phyloP scores from a whole-genome alignment of 2,329 filamentous ascomycete species.

The Aquanectria penicillioides region DNA sequence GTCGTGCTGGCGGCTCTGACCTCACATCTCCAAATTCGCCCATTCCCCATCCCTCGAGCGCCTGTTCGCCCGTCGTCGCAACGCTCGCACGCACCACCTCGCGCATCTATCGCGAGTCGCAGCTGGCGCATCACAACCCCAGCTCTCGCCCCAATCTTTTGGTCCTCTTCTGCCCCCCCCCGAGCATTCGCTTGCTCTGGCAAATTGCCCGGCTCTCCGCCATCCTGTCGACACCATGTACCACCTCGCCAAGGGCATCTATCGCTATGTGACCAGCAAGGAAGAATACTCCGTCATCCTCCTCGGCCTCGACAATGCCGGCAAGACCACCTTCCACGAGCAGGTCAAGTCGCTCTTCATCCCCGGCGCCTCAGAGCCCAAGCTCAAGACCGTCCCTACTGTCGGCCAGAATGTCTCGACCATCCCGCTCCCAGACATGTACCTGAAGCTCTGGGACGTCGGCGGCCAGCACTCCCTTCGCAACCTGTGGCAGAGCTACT shows the following conservation, averaged over 20 bases:
- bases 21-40: background rate
- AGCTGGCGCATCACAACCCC: background rate
- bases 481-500: constrained; percentile 96
- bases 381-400: constrained; percentile 89
- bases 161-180: background rate
- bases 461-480: constrained; percentile 91
- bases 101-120: background rate
- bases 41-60: background rate
- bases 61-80: background rate
- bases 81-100: background rate
- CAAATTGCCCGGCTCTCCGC: background rate
- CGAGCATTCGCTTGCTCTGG: constrained; percentile 16
- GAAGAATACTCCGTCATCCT: constrained; percentile 99
- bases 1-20: background rate
- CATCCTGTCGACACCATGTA: constrained; percentile 71
- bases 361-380: constrained; percentile 69
- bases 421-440: constrained; percentile 91
- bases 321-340: constrained; percentile 97
- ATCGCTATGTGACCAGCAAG: constrained; percentile 95
- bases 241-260: constrained; percentile 93
- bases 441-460: constrained; percentile 98
- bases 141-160: no score
- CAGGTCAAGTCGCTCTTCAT: constrained; percentile 92
- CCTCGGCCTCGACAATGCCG: constrained; percentile 96
- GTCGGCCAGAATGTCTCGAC: constrained; percentile 97